These are phyloP conservation scores for Uronychia binucleata DNA, from an alignment of 73 alveolate genomes.

Conservation along the genomic window DNA sequence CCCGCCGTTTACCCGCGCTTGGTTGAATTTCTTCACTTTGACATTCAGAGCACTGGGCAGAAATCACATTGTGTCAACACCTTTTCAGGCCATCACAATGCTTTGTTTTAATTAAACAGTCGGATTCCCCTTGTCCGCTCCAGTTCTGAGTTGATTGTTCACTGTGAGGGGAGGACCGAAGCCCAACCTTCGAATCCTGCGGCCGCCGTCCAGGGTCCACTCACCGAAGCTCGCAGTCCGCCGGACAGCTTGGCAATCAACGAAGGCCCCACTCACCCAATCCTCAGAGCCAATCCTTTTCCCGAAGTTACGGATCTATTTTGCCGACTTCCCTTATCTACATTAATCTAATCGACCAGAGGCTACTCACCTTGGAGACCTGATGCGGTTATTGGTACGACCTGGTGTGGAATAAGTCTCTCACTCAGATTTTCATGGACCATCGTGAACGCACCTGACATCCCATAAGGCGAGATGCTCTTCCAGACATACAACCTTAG, in stretches of 20 bases:
- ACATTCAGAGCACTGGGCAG: conserved; percentile 99
- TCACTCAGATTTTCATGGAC: conserved; percentile 96
- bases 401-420: conserved; percentile 84
- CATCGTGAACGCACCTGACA: conserved; percentile 95
- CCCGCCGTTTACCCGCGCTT: conserved; percentile 99
- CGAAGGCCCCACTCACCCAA: conserved; percentile 91
- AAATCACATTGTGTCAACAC: conserved; percentile 98
- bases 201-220: conserved; percentile 70
- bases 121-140: conserved; percentile 98
- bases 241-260: conserved; percentile 80
- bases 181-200: conserved; percentile 58
- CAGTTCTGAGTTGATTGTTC: conserved; percentile 96
- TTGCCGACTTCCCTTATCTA: conserved; percentile 99
- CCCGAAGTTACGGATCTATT: conserved; percentile 98
- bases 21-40: conserved; percentile 88
- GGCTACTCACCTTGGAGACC: conserved; percentile 99
- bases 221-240: conserved; percentile 82
- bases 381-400: conserved; percentile 99
- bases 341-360: conserved; percentile 98
- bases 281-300: conserved; percentile 99
- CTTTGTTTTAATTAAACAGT: conserved; percentile 92
- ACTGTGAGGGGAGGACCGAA: conserved; percentile 50
- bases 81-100: conserved; percentile 97
- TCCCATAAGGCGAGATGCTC: conserved; percentile 91
- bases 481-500: conserved; percentile 91